Evolutionary conservation across 306 rosid species (phyloP), one percentile per base, ranked within the genome.

Genomic region (Phaseolus lunatus): DNA sequence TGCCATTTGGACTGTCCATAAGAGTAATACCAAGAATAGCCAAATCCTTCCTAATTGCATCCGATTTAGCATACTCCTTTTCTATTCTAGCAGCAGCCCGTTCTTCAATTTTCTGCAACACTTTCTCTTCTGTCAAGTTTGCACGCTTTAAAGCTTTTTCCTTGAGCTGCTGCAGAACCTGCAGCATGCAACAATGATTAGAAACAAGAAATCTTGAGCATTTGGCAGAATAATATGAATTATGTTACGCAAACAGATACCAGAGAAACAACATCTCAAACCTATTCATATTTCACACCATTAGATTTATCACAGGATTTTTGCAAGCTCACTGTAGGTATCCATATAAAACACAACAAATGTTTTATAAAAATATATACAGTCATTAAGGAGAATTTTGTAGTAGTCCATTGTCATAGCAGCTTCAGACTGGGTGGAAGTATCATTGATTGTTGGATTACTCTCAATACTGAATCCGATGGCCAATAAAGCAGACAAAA

Each of bases 1-100:
- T 95, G 35, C 97, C 97, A 59, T 85, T 80, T 33, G 97, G 89
- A 88, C 88, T 83, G 84, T 95, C 99, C 99, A 92, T 95, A 10
- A 90, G 92, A 78, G 93, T 79, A 68, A 96, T 92, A 54, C 99
- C 98, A 47, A 86, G 78, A 61, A 69, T 82, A 75, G 94, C 94
- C 82, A 96, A 82, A 64, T 86, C 94, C 73, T 85, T 92, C 68
- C 98, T 86, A 23, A 92, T 86, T 64, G 81, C 84, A 78, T 92
- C 98, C 5, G 99, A 96, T 82, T 87, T 92, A 67, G 90, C 93
- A 10, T 86, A 96, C 73, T 92, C 98, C 80, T 85, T 96, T 29
- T 91, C 84, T 66, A 67, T 72, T 83, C 99, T 92, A 27, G 97
- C 98, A 52, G 82, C 81, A 23, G 80, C 86, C 75, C 99, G 83